Evolutionary conservation across 768 basidiomycete species (phyloP).

Genomic region (Lentinula detonsa): DNA sequence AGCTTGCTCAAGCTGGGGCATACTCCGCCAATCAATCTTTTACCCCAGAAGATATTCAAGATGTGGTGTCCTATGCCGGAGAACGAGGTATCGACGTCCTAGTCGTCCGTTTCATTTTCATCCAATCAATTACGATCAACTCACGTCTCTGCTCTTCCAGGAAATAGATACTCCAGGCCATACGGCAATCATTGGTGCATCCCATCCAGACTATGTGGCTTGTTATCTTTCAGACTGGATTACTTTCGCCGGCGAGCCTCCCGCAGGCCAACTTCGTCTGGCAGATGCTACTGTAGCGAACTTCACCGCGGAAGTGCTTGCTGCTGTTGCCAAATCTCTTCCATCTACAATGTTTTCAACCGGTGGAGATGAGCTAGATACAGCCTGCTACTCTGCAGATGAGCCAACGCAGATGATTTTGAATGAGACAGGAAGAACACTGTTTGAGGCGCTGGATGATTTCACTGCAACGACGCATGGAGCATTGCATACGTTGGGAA

Average conservation of each 20-base stretch:
- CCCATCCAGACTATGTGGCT: constrained; percentile 72
- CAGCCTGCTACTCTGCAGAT: constrained; percentile 61
- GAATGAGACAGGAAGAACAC: constrained; percentile 38
- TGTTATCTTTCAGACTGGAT: constrained; percentile 53
- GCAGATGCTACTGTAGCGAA: constrained; percentile 52
- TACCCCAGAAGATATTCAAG: constrained; percentile 44
- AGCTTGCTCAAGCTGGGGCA: constrained; percentile 58
- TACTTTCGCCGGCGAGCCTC: constrained; percentile 65
- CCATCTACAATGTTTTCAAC: constrained; percentile 66
- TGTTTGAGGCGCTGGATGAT: constrained; percentile 56
- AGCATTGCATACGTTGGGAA: constrained; percentile 47
- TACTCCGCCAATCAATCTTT: constrained; percentile 57
- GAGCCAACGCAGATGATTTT: constrained; percentile 50
- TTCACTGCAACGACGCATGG: constrained; percentile 60
- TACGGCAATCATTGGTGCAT: constrained; percentile 54
- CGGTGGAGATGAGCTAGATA: constrained; percentile 80
- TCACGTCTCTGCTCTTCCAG: constrained; percentile 18
- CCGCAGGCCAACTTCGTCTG: constrained; percentile 77
- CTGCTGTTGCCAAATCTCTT: constrained; percentile 42
- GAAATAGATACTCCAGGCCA: constrained; percentile 87
- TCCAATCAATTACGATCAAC: background rate
- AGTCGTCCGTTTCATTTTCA: constrained; percentile 23
- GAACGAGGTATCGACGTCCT: constrained; percentile 75
- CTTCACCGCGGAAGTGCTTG: constrained; percentile 53
- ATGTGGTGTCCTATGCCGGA: constrained; percentile 63